A percentile compares a stretch with the other conserved stretches of the same genome.
phyloP scores from a whole-genome alignment of 352 stramenopile species.

The Thraustotheca clavata region DNA sequence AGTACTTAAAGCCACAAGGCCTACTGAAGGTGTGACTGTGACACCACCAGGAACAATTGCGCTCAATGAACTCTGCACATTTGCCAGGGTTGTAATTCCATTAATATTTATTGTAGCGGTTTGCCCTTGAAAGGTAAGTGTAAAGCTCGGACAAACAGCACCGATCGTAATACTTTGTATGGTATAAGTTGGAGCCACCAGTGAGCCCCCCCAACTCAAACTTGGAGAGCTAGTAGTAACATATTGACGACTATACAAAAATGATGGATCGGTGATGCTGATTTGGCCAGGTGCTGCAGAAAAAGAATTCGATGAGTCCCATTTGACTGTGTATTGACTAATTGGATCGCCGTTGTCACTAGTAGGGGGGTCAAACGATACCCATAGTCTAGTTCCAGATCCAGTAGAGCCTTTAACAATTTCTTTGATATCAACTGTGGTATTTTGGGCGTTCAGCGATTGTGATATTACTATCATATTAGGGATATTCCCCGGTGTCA shows the following conservation, averaged over 20 bases:
- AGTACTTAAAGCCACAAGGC: slow-evolving; percentile 21
- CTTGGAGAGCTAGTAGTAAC: slow-evolving; percentile 44
- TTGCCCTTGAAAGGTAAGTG: slow-evolving; percentile 40
- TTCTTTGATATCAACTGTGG: slow-evolving; percentile 32
- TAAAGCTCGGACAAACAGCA: slow-evolving; percentile 30
- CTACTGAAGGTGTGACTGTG: slow-evolving; percentile 30
- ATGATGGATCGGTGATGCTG: slow-evolving; percentile 40
- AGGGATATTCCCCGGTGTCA: slow-evolving; percentile 14
- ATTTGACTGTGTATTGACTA: slow-evolving; percentile 51
- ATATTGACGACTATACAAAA: slow-evolving; percentile 41
- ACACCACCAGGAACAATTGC: slow-evolving; percentile 35
- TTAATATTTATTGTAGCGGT: slow-evolving; percentile 29
- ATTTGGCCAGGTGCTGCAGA: slow-evolving; percentile 37
- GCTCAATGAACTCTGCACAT: slow-evolving; percentile 32
- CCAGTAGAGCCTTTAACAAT: slow-evolving; percentile 60
- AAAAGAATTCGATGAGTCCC: slow-evolving; percentile 53
- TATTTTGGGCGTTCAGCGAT: neutral
- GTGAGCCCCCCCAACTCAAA: slow-evolving; percentile 41
- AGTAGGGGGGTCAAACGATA: slow-evolving; percentile 58
- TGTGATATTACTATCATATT: too few relatives aligned
- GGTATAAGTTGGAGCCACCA: slow-evolving; percentile 36
- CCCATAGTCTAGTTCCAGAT: slow-evolving; percentile 59
- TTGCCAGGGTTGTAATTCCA: slow-evolving; percentile 28
- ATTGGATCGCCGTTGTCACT: slow-evolving; percentile 60
- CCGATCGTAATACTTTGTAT: slow-evolving; percentile 30